Base-by-base conservation (phyloP, 345 rosid genomes). In the Iberis pinnata region DNA sequence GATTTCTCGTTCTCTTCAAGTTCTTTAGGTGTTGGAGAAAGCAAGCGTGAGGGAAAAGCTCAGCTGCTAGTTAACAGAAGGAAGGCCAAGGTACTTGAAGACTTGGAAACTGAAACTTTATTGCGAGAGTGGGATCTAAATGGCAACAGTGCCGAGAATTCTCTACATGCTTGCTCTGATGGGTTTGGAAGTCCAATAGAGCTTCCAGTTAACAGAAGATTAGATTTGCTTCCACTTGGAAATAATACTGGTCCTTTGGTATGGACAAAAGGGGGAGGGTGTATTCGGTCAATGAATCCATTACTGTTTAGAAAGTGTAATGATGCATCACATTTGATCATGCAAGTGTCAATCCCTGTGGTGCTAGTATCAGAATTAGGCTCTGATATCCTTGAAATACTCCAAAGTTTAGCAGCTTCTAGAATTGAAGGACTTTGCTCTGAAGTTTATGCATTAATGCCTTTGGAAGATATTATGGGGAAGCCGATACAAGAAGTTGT, bases 151-250 rank as follows among this genome's bases (percentile, higher is more conserved):
- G 80, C 74, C 45, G 72, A 71, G 24, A 64, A 53, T 62, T 75
- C 84, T 60, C 74, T 73, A 1, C 24, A 12, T 17, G 48, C 35
- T 56, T 61, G 49, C 59, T 68, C 83, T 27, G 81, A 74, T 50
- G 97, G 95, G 49, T 89, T 89, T 69, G 97, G 95, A 38, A 89
- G 97, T 74, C 93, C 95, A 24, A 76, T 81, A 46, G 81, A 73
- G 69, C 64, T 85, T 47, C 69, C 76, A 0, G 49, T 63, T 43
- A 76, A 69, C 12, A 50, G 65, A 44, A 39, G 36, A 25, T 20
- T 43, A 53, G 69, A 76, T 60, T 69, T 71, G 33, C 77, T 78
- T 37, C 58, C 73, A 38, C 67, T 79, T 50, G 79, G 75, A 59
- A 72, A 79, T 63, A 73, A 79, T 39, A 74, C 73, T 47, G 76